Evolutionary conservation across 2,329 filamentous ascomycete species (phyloP).

Genomic region (Sporothrix schenckii): DNA sequence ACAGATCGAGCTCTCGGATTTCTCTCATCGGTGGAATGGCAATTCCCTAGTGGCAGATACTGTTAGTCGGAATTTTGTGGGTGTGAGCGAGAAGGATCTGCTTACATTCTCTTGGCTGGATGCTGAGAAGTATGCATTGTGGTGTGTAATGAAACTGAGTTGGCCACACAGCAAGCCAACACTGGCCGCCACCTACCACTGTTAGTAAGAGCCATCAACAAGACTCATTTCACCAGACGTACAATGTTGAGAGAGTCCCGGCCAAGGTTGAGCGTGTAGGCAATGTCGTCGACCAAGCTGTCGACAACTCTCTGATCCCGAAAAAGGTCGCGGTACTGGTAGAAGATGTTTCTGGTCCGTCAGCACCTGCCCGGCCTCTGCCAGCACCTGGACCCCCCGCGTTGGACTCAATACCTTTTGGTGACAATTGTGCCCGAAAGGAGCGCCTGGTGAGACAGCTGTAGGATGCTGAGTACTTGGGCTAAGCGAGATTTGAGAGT

Average conservation of each 20-base stretch:
- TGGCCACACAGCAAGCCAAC: slow-evolving; percentile 72
- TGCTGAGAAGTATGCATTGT: slow-evolving; percentile 37
- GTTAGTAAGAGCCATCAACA: neutral
- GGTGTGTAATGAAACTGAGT: slow-evolving; percentile 47
- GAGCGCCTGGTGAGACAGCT: slow-evolving; percentile 62
- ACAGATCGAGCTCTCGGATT: slow-evolving; percentile 55
- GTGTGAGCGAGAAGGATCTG: neutral
- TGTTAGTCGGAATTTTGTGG: neutral
- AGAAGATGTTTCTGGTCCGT: slow-evolving; percentile 72
- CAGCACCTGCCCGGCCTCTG: neutral
- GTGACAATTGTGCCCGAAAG: slow-evolving; percentile 59
- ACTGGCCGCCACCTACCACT: slow-evolving; percentile 65
- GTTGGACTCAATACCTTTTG: slow-evolving; percentile 55
- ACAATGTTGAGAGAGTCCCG: slow-evolving; percentile 73
- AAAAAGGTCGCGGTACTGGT: slow-evolving; percentile 74
- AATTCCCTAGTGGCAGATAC: slow-evolving; percentile 53
- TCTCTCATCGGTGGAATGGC: slow-evolving; percentile 60
- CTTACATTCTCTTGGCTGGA: slow-evolving; percentile 29
- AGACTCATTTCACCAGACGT: neutral
- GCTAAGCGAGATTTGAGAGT: slow-evolving; percentile 47
- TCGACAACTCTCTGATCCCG: slow-evolving; percentile 69
- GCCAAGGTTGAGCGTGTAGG: slow-evolving; percentile 66
- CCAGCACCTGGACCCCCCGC: neutral
- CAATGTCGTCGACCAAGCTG: slow-evolving; percentile 72
- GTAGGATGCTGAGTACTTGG: slow-evolving; percentile 60